Conservation (phyloP, 306 rosid genomes). For the Trifolium fragiferum region DNA sequence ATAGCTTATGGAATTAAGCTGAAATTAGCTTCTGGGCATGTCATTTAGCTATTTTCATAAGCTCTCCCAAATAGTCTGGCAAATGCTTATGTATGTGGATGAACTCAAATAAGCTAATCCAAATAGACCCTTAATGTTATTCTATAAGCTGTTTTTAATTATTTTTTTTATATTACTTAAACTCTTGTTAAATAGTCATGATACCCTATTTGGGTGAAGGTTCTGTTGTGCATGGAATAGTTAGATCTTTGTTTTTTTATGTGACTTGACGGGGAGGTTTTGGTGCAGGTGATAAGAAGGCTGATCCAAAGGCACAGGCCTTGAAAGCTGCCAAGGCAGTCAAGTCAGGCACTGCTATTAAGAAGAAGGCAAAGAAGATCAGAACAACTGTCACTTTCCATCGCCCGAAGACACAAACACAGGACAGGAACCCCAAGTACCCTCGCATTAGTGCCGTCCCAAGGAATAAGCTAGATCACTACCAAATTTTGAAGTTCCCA, state of each 20-base stretch:
- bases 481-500: constrained; percentile 77
- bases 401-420: constrained; percentile 72
- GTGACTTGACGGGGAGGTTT: neutral
- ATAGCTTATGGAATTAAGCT: neutral
- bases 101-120: neutral
- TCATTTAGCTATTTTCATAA: neutral
- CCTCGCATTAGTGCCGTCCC: constrained; percentile 87
- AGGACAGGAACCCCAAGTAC: constrained; percentile 78
- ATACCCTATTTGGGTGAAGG: neutral
- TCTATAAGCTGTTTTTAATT: neutral
- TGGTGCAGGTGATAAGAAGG: constrained; percentile 63
- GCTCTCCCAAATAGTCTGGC: neutral
- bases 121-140: neutral
- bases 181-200: neutral
- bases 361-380: constrained; percentile 69
- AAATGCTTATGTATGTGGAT: neutral
- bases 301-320: constrained; percentile 66
- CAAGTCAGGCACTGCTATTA: constrained; percentile 52
- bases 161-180: neutral
- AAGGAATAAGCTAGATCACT: constrained; percentile 85
- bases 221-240: neutral
- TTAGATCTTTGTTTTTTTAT: neutral
- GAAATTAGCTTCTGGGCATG: neutral
- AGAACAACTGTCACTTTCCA: constrained; percentile 62
- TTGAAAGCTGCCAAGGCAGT: constrained; percentile 69